Percentiles rank a stretch among this genome's conserved stretches.
phyloP scores from a whole-genome alignment of 345 rosid species.

The Rhizophora mangle region DNA sequence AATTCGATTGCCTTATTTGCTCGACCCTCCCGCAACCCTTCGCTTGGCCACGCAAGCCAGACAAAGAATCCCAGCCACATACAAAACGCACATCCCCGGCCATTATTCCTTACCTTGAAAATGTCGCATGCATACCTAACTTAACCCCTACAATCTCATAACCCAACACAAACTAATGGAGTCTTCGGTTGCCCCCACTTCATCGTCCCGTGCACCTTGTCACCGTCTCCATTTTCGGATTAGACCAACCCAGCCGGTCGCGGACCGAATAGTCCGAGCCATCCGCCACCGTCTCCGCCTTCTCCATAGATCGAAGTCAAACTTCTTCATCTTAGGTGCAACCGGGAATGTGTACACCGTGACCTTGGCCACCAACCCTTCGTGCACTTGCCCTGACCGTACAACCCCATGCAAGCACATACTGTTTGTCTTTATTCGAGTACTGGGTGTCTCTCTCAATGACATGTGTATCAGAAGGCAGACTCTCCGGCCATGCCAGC shows the following conservation, averaged over 20 bases:
- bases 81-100: too few relatives aligned
- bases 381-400: conserved; percentile 86
- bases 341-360: conserved; percentile 90
- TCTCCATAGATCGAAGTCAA: conserved; percentile 55
- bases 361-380: conserved; percentile 45
- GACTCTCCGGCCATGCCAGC: conserved; percentile 60
- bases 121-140: too few relatives aligned
- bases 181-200: conserved; percentile 25
- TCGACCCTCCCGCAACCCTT: too few relatives aligned
- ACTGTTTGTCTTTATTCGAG: conserved; percentile 69
- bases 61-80: too few relatives aligned
- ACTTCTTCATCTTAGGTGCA: conserved; percentile 71
- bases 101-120: too few relatives aligned
- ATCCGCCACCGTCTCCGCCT: conserved; percentile 62
- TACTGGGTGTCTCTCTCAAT: conserved; percentile 55
- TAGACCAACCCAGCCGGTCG: conserved; percentile 35
- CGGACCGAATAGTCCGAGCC: conserved; percentile 65
- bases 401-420: conserved; percentile 86
- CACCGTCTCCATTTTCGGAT: conserved; percentile 19
- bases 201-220: conserved; percentile 10
- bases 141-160: too few relatives aligned
- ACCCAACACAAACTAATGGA: too few relatives aligned
- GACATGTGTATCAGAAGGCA: conserved; percentile 59
- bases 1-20: too few relatives aligned
- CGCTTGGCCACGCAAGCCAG: too few relatives aligned